Percentiles rank a stretch among this genome's conserved stretches.
phyloP scores from a whole-genome alignment of 2,329 filamentous ascomycete genomes.

The Harringtonia aguacate region DNA sequence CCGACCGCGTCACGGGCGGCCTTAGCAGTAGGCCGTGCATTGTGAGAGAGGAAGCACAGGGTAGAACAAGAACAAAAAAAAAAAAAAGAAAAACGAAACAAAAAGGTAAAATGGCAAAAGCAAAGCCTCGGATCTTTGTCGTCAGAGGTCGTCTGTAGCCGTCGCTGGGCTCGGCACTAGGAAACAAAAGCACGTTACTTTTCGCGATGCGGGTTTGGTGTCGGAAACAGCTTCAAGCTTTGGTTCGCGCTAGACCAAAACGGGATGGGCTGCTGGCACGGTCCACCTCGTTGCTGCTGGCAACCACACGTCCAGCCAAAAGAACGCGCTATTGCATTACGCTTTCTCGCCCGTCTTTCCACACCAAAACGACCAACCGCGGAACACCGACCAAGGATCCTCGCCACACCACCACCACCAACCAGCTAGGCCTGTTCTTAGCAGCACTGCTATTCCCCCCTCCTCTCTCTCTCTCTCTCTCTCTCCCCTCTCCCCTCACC shows the following conservation, averaged over 20 bases:
- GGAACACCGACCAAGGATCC: not conserved
- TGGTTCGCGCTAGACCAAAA: slow-evolving; percentile 1
- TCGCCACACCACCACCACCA: not conserved
- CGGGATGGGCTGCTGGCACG: not conserved
- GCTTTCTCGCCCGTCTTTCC: not conserved
- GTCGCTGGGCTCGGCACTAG: not conserved
- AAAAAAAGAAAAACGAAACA: too few relatives aligned
- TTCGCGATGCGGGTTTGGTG: not conserved
- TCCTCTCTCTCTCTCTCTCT: not conserved
- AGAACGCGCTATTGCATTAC: not conserved
- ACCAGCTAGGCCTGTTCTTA: not conserved
- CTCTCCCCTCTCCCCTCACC: slow-evolving; percentile 4
- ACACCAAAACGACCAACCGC: too few relatives aligned
- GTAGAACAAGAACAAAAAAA: too few relatives aligned
- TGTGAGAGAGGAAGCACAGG: not conserved
- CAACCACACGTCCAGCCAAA: slow-evolving; percentile 2
- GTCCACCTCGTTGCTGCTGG: not conserved
- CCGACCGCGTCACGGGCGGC: slow-evolving; percentile 1
- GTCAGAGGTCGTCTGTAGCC: slow-evolving; percentile 4
- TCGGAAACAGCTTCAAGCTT: too few relatives aligned
- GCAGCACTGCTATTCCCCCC: not conserved
- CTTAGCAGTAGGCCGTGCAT: slow-evolving; percentile 9
- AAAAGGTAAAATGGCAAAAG: too few relatives aligned
- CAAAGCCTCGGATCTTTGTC: too few relatives aligned
- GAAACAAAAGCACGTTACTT: not conserved